Evolutionary conservation across 2,329 filamentous ascomycete genomes (phyloP).

Genomic region (Exutisphaerella laricina): DNA sequence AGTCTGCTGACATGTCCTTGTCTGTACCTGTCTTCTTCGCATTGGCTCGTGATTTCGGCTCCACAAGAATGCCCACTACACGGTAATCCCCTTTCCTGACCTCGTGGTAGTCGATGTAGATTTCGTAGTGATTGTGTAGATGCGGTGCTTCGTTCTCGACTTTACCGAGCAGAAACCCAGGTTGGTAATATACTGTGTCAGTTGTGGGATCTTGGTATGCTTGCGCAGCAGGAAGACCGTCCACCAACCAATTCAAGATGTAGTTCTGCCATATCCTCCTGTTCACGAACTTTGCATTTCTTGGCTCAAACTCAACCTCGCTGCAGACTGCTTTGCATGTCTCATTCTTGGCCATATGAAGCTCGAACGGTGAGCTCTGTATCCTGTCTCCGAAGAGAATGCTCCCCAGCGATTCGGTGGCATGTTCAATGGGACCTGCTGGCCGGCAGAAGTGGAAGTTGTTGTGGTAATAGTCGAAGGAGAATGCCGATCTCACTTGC

Average conservation of each 20-base stretch:
- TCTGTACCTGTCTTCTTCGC: slow-evolving; percentile 48
- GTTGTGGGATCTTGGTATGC: slow-evolving; percentile 70
- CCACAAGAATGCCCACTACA: slow-evolving; percentile 86
- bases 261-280: slow-evolving; percentile 76
- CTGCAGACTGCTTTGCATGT: slow-evolving; percentile 77
- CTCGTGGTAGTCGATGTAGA: slow-evolving; percentile 85
- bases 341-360: slow-evolving; percentile 82
- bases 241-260: slow-evolving; percentile 91
- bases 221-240: slow-evolving; percentile 87
- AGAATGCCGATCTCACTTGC: slow-evolving; percentile 83
- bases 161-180: slow-evolving; percentile 71
- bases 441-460: slow-evolving; percentile 85
- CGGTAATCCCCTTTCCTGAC: slow-evolving; percentile 67
- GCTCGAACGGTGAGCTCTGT: slow-evolving; percentile 88
- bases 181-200: slow-evolving; percentile 76
- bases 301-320: slow-evolving; percentile 58
- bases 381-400: slow-evolving; percentile 97
- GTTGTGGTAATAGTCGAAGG: slow-evolving; percentile 92
- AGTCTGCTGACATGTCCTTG: slow-evolving; percentile 50
- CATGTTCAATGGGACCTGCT: slow-evolving; percentile 66
- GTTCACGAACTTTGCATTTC: slow-evolving; percentile 73
- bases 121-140: slow-evolving; percentile 95
- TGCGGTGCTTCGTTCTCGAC: slow-evolving; percentile 52
- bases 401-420: slow-evolving; percentile 86
- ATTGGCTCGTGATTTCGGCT: slow-evolving; percentile 67